These are phyloP conservation scores for Scutellaria galericulata DNA, from an alignment of 257 asterid genomes.

Conservation along the genomic window DNA sequence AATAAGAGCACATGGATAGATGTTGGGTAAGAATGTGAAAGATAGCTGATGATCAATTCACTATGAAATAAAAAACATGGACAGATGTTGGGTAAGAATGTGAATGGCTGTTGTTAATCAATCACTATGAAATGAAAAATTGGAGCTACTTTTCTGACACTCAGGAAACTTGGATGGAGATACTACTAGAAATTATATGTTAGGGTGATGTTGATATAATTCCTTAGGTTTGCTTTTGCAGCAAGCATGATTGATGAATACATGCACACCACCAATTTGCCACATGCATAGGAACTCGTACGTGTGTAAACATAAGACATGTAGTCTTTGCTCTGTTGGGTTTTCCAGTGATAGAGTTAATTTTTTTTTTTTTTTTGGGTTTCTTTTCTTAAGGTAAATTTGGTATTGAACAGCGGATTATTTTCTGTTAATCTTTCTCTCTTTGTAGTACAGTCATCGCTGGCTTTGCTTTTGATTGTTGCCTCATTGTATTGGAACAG, in stretches of 20 bases:
- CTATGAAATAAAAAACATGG: neutral
- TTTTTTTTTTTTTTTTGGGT: neutral
- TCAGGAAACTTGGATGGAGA: neutral
- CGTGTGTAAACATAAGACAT: neutral
- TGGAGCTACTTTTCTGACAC: conserved; percentile 5
- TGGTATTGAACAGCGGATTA: neutral
- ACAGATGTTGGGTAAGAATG: neutral
- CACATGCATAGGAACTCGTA: neutral
- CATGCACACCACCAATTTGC: neutral
- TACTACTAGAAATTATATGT: neutral
- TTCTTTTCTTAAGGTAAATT: neutral
- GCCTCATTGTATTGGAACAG: neutral
- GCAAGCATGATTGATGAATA: neutral
- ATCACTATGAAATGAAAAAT: conserved; percentile 2
- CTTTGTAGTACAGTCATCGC: neutral
- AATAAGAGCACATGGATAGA: conserved; percentile 12
- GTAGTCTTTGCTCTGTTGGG: neutral
- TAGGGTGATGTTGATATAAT: neutral
- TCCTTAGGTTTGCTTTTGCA: neutral
- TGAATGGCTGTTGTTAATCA: neutral
- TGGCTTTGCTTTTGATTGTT: conserved; percentile 18
- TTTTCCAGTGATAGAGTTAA: neutral
- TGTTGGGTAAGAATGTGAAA: neutral
- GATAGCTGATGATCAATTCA: neutral
- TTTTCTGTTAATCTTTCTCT: neutral